Percentiles rank a stretch among this genome's conserved stretches.
These are phyloP conservation scores for Coemansia sp. DNA, from an alignment of 192 early-diverging fungal genomes.

Conservation along the genomic window DNA sequence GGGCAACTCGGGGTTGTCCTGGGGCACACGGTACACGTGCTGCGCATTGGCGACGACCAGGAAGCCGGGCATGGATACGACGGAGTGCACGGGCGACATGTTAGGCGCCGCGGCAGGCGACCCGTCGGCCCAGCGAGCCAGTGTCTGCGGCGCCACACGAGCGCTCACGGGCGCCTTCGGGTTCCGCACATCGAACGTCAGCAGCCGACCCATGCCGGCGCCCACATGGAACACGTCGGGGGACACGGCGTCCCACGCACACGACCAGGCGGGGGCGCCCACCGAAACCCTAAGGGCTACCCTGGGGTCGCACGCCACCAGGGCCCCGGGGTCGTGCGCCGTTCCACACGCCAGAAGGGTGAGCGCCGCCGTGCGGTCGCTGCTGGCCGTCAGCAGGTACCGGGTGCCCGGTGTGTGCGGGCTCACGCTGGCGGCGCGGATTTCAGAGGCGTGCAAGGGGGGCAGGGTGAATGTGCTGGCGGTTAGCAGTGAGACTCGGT, in stretches of 20 bases:
- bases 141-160: conserved; percentile 20
- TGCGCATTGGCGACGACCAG: conserved; percentile 34
- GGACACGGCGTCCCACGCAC: conserved; percentile 28
- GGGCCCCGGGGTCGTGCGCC: background rate
- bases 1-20: background rate
- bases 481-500: too few species aligned
- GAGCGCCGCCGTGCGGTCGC: conserved; percentile 31
- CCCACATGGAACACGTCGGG: conserved; percentile 25
- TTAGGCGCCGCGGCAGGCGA: background rate
- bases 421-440: conserved; percentile 33
- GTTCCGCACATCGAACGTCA: conserved; percentile 29
- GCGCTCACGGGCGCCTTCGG: conserved; percentile 4
- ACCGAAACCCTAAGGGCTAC: conserved; percentile 11
- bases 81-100: conserved; percentile 29
- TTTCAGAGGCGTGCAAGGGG: conserved; percentile 23
- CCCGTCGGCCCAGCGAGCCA: background rate
- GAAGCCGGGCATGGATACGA: conserved; percentile 8
- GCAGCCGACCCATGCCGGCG: conserved; percentile 11
- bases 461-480: conserved; percentile 7
- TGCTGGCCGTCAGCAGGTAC: conserved; percentile 44
- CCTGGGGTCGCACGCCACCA: conserved; percentile 4
- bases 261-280: conserved; percentile 29
- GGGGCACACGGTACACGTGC: conserved; percentile 21
- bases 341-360: conserved; percentile 11
- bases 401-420: conserved; percentile 16